These are phyloP conservation scores for Trametes polyzona DNA, from an alignment of 1,284 basidiomycete genomes.

Conservation along the genomic window DNA sequence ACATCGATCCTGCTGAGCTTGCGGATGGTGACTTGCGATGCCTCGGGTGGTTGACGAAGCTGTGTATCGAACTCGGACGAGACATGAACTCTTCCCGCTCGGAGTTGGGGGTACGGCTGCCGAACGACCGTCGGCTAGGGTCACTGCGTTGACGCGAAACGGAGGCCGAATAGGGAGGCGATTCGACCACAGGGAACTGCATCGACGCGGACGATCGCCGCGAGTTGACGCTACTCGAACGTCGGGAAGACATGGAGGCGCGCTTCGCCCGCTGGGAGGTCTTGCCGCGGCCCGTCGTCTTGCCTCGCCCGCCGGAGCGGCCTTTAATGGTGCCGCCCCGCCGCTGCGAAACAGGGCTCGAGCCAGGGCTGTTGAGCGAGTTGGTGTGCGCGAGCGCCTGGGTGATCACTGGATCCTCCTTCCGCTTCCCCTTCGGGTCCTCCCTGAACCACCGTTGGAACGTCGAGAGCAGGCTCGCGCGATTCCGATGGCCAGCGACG, in stretches of 20 bases:
- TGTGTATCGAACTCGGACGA: slow-evolving; percentile 74
- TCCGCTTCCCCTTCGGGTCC: slow-evolving; percentile 73
- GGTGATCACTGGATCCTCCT: slow-evolving; percentile 28
- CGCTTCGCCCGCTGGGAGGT: slow-evolving; percentile 56
- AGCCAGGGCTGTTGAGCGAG: slow-evolving; percentile 25
- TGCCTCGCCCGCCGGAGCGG: slow-evolving; percentile 45
- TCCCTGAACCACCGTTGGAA: slow-evolving; percentile 84
- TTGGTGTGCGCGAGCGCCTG: slow-evolving; percentile 19
- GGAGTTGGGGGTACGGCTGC: slow-evolving; percentile 77
- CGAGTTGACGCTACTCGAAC: slow-evolving; percentile 84
- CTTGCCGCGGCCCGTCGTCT: slow-evolving; percentile 36
- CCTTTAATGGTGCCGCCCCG: slow-evolving; percentile 50
- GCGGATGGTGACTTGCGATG: slow-evolving; percentile 77
- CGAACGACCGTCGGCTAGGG: slow-evolving; percentile 65
- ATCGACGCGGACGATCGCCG: slow-evolving; percentile 71
- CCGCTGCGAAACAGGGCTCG: slow-evolving; percentile 28
- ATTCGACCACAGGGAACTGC: slow-evolving; percentile 62
- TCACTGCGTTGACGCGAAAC: slow-evolving; percentile 46
- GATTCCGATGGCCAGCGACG: slow-evolving; percentile 49
- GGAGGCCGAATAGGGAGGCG: slow-evolving; percentile 43
- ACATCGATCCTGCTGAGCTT: slow-evolving; percentile 71
- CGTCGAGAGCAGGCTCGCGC: slow-evolving; percentile 72
- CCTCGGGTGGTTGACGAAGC: slow-evolving; percentile 57
- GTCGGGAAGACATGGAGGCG: slow-evolving; percentile 69
- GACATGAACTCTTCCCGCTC: slow-evolving; percentile 76